A percentile compares a stretch with the other conserved stretches of the same genome.
These are phyloP conservation scores for Cupressus sempervirens DNA, from an alignment of 75 land plant species.

Conservation along the genomic window DNA sequence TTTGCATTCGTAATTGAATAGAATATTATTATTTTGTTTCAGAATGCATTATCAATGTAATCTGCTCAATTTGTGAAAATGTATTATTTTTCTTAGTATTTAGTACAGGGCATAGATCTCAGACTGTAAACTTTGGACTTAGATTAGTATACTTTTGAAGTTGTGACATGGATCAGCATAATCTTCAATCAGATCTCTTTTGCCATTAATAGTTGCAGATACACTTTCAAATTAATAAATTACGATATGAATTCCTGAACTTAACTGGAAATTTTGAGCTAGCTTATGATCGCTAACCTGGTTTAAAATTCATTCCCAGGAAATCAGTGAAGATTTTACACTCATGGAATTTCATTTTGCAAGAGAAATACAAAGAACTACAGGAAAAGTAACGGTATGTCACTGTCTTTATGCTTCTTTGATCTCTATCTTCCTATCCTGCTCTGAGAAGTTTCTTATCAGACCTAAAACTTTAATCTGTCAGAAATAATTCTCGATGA, in stretches of 20 bases:
- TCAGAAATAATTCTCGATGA: too few relatives aligned
- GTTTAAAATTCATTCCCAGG: conserved; percentile 30
- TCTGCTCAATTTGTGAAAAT: neutral
- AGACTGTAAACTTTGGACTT: neutral
- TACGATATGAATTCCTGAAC: neutral
- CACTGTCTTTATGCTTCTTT: neutral
- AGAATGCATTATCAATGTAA: neutral
- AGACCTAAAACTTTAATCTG: neutral
- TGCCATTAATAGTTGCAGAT: neutral
- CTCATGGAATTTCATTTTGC: conserved; percentile 75
- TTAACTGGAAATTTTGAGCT: neutral
- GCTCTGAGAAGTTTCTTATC: neutral
- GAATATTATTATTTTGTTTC: neutral
- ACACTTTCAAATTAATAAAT: neutral
- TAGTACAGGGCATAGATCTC: neutral
- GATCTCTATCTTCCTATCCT: neutral
- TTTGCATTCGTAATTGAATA: too few relatives aligned
- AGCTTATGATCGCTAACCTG: neutral
- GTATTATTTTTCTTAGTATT: neutral
- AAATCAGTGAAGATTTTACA: conserved; percentile 53
- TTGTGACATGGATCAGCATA: neutral
- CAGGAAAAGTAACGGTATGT: conserved; percentile 59
- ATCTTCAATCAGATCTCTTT: neutral
- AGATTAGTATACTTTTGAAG: neutral
- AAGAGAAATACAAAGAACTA: conserved; percentile 45